phyloP scores from a whole-genome alignment of 148 eudicot genomes.

The Tetragonia tetragonoides region DNA sequence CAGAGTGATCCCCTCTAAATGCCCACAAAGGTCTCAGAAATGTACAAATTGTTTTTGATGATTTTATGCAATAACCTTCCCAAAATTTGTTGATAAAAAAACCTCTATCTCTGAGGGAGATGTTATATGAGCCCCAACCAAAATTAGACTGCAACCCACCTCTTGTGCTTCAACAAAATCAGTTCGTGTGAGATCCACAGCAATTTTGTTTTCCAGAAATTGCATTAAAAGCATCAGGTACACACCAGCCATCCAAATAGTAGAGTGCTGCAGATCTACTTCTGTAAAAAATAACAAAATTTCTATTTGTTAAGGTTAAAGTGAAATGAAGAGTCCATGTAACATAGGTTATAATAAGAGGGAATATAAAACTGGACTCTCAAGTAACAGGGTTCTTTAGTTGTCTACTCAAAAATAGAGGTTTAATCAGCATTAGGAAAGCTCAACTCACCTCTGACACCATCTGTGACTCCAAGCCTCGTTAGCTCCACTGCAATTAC shows the following conservation, averaged over 20 bases:
- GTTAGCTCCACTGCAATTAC: constrained; percentile 74
- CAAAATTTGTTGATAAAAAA: no score
- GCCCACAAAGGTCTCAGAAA: no score
- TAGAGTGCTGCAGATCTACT: constrained; percentile 87
- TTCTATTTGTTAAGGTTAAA: constrained; percentile 10
- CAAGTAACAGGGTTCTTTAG: background rate
- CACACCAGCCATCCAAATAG: constrained; percentile 95
- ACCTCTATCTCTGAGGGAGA: no score
- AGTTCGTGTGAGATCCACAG: constrained; percentile 87
- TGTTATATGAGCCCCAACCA: no score
- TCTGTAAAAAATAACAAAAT: constrained; percentile 47
- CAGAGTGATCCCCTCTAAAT: no score
- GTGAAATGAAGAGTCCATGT: background rate
- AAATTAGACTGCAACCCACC: constrained; percentile 46
- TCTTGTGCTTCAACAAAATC: constrained; percentile 96
- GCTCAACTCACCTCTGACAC: constrained; percentile 56
- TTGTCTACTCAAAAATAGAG: background rate
- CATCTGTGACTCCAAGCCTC: constrained; percentile 76
- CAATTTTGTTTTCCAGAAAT: constrained; percentile 93
- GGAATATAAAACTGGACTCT: background rate
- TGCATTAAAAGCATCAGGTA: constrained; percentile 94
- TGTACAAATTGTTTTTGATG: no score
- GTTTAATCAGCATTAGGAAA: background rate
- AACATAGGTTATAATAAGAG: background rate
- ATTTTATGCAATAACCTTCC: no score